phyloP scores from a whole-genome alignment of 805 yeast species.

The Sugiyamaella smithiae region DNA sequence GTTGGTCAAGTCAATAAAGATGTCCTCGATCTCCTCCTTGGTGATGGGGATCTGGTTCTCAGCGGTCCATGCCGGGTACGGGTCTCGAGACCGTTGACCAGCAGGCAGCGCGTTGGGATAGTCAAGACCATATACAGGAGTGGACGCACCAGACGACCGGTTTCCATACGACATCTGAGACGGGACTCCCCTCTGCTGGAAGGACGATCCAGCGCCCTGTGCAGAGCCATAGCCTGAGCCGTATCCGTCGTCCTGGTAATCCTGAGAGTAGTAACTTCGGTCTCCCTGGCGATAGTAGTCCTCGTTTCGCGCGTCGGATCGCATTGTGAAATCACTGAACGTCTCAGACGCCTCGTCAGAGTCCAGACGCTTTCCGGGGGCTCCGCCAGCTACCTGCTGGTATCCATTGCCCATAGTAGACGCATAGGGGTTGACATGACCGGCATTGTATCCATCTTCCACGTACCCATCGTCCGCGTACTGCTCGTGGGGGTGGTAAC shows the following conservation, averaged over 20 bases:
- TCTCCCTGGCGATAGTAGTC: constrained; percentile 38
- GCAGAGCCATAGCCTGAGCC: constrained; percentile 21
- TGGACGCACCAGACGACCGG: constrained; percentile 88
- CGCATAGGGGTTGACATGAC: constrained; percentile 46
- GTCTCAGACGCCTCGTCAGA: constrained; percentile 39
- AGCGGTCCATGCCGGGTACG: constrained; percentile 99
- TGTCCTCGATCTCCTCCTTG: constrained; percentile 55
- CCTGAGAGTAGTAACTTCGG: constrained; percentile 20
- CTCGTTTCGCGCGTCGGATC: constrained; percentile 40
- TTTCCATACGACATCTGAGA: constrained; percentile 74
- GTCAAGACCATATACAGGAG: constrained; percentile 82
- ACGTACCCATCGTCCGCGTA: constrained; percentile 35
- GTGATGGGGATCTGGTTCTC: constrained; percentile 82
- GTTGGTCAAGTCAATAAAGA: constrained; percentile 56
- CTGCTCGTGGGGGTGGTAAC: constrained; percentile 37
- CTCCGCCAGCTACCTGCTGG: constrained; percentile 27
- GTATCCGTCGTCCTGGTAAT: constrained; percentile 31
- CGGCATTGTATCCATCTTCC: constrained; percentile 43
- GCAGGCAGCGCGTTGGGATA: constrained; percentile 45
- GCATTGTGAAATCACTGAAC: constrained; percentile 43
- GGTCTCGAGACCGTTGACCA: constrained; percentile 63
- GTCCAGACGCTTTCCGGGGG: constrained; percentile 23
- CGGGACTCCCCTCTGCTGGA: constrained; percentile 28
- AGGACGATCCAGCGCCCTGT: constrained; percentile 15
- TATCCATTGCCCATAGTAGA: constrained; percentile 38